Percentiles rank a stretch among this genome's conserved stretches.
phyloP scores from a whole-genome alignment of 2,329 filamentous ascomycete species.

The Alternaria arbusti region DNA sequence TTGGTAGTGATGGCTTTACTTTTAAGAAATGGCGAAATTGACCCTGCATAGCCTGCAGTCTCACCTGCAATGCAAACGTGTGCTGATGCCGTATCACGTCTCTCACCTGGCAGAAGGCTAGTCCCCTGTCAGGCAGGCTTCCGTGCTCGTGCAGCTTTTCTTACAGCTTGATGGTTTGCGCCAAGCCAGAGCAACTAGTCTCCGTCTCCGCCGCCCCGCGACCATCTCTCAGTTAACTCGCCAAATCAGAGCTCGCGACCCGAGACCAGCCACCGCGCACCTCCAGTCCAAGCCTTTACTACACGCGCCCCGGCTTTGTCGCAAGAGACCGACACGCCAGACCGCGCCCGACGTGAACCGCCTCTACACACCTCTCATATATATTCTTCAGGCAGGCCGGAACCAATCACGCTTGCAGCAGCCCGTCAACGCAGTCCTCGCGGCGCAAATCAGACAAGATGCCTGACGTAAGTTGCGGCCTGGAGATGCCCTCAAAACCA shows the following conservation, averaged over 20 bases:
- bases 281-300: no score
- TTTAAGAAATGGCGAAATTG: background rate
- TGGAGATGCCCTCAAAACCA: background rate
- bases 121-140: conserved; percentile 7
- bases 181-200: conserved; percentile 18
- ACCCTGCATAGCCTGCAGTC: background rate
- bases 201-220: conserved; percentile 18
- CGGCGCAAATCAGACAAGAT: conserved; percentile 41
- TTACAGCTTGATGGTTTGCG: conserved; percentile 16
- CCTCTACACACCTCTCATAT: background rate
- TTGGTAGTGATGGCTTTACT: background rate
- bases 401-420: background rate
- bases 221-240: conserved; percentile 18
- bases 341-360: background rate
- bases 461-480: conserved; percentile 51
- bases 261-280: conserved; percentile 29
- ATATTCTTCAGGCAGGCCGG: background rate
- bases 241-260: conserved; percentile 29
- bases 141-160: conserved; percentile 4
- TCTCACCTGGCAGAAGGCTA: background rate
- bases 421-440: background rate
- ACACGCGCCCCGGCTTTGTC: conserved; percentile 17
- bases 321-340: conserved; percentile 5
- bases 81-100: background rate
- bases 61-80: background rate